A percentile compares a stretch with the other conserved stretches of the same genome.
Conservation (phyloP, 2,329 filamentous ascomycete genomes). For the Drechslerella dactyloides region DNA sequence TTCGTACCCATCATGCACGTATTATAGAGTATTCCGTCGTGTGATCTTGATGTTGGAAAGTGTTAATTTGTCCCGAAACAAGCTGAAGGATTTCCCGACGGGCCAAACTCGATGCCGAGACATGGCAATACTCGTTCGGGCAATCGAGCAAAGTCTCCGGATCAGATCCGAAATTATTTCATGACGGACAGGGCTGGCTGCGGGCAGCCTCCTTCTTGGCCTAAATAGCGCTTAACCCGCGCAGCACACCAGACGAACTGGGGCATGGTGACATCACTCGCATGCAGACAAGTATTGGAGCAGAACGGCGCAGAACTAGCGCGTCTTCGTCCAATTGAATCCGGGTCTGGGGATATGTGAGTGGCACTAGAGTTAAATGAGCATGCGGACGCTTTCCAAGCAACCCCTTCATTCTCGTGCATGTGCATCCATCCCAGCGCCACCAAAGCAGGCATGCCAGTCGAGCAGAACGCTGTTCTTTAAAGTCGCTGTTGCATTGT, state of each 20-base stretch:
- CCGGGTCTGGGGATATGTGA: slow-evolving; percentile 1
- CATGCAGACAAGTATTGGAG: background rate
- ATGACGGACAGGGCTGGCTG: background rate
- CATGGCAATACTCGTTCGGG: background rate
- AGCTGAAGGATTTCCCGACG: too few species aligned
- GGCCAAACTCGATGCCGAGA: too few species aligned
- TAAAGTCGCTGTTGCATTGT: background rate
- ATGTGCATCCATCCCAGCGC: slow-evolving; percentile 2
- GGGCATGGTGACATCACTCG: slow-evolving; percentile 1
- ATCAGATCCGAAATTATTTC: background rate
- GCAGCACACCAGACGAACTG: background rate
- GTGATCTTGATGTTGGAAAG: background rate
- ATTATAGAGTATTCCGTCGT: background rate
- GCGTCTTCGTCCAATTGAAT: background rate
- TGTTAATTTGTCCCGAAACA: too few species aligned
- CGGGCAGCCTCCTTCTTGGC: background rate
- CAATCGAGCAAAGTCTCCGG: background rate
- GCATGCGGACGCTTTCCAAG: slow-evolving; percentile 39
- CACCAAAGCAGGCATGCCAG: background rate
- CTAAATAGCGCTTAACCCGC: too few species aligned
- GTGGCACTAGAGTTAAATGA: slow-evolving; percentile 37
- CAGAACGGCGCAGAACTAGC: background rate
- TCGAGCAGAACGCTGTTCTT: background rate
- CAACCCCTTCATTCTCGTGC: slow-evolving; percentile 33
- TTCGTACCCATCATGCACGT: too few species aligned